phyloP scores from a whole-genome alignment of 1,284 basidiomycete species.

The Singerocomus inundabilis region DNA sequence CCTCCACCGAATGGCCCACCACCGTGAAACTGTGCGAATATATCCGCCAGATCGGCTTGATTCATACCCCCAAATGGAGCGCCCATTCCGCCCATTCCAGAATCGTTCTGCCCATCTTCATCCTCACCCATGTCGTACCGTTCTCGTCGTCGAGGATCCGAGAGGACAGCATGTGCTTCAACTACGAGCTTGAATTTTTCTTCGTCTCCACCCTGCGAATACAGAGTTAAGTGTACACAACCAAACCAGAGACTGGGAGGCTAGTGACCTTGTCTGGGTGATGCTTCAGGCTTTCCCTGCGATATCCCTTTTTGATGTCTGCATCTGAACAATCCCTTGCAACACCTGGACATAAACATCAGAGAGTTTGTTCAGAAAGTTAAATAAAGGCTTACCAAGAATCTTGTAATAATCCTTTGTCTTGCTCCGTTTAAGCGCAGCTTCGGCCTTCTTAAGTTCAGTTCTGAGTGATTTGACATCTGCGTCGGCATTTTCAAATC shows the following conservation, averaged over 20 bases:
- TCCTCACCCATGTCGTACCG: conserved; percentile 78
- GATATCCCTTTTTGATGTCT: conserved; percentile 81
- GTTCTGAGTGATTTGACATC: conserved; percentile 62
- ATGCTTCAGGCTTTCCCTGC: conserved; percentile 74
- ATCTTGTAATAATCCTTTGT: conserved; percentile 86
- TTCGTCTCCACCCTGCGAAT: conserved; percentile 64
- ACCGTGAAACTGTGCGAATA: conserved; percentile 61
- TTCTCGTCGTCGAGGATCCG: conserved; percentile 64
- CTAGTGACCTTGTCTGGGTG: conserved; percentile 78
- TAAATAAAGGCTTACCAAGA: conserved; percentile 38
- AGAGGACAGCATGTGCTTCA: conserved; percentile 75
- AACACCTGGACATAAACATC: conserved; percentile 47
- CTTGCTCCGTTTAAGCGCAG: conserved; percentile 77
- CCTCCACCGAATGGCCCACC: conserved; percentile 27
- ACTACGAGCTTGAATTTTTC: conserved; percentile 84
- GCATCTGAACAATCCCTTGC: conserved; percentile 56
- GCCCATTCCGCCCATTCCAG: conserved; percentile 44
- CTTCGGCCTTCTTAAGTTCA: conserved; percentile 78
- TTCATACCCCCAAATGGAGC: conserved; percentile 34
- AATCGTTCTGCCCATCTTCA: conserved; percentile 59
- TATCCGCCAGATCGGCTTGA: conserved; percentile 53
- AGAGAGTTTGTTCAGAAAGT: neutral
- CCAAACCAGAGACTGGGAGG: neutral
- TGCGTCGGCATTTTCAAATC: conserved; percentile 53
- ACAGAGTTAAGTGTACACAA: conserved; percentile 3